A percentile compares a stretch with the other conserved stretches of the same genome.
These are phyloP conservation scores for Hyphochytrium catenoides DNA, from an alignment of 352 stramenopile species.

Conservation along the genomic window DNA sequence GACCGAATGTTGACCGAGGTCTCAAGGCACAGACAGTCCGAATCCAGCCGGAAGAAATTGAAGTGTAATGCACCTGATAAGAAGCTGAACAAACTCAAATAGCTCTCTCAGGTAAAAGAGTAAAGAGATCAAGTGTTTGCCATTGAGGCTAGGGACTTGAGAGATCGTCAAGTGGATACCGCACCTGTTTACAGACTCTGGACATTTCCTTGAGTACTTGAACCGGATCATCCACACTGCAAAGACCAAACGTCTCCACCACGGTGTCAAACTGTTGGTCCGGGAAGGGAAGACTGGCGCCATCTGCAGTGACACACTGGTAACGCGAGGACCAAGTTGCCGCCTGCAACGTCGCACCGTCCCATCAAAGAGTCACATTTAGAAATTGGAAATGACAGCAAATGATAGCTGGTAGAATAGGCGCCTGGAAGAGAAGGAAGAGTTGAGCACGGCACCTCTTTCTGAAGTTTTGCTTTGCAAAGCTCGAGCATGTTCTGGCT, in stretches of 20 bases:
- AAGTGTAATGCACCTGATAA: too few relatives aligned
- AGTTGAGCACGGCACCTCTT: background rate
- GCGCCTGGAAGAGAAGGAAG: background rate
- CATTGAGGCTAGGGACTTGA: too few relatives aligned
- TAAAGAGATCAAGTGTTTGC: too few relatives aligned
- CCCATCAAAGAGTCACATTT: conserved; percentile 4
- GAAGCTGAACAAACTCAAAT: too few relatives aligned
- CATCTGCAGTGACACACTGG: conserved; percentile 2
- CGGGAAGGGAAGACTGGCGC: conserved; percentile 21
- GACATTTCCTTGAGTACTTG: conserved; percentile 69
- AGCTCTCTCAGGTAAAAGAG: too few relatives aligned
- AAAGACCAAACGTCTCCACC: conserved; percentile 88
- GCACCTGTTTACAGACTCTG: conserved; percentile 60
- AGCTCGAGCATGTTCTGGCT: conserved; percentile 43
- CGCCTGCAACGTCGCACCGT: conserved; percentile 11
- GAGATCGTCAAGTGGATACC: background rate
- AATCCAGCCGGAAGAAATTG: too few relatives aligned
- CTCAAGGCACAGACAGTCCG: too few relatives aligned
- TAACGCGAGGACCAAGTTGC: too few relatives aligned
- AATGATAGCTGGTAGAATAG: too few relatives aligned
- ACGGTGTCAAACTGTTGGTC: conserved; percentile 73
- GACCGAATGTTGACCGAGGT: too few relatives aligned
- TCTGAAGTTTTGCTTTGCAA: conserved; percentile 10
- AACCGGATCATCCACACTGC: conserved; percentile 81
- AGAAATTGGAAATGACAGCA: too few relatives aligned